phyloP scores from a whole-genome alignment of 2,329 filamentous ascomycete genomes.

The Leptographium flavum region DNA sequence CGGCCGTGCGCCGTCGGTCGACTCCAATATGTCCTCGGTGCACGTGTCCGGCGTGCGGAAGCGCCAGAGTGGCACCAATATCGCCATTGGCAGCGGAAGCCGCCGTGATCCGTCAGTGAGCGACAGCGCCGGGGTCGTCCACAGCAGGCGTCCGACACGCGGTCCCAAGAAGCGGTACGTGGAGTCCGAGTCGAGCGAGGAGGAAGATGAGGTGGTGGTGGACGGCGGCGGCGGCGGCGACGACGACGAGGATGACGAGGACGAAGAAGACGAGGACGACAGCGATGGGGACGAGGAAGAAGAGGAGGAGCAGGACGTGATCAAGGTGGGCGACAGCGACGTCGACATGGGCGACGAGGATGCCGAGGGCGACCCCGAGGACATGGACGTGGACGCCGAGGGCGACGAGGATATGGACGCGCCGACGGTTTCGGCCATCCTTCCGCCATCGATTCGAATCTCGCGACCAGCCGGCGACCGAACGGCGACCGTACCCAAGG shows the following conservation, averaged over 20 bases:
- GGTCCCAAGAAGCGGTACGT: constrained; percentile 46
- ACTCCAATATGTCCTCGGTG: constrained; percentile 14
- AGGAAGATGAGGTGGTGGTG: constrained; percentile 4
- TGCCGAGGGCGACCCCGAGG: constrained; percentile 36
- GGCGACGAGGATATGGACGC: constrained; percentile 20
- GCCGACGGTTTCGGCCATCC: constrained; percentile 17
- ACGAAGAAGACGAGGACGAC: constrained; percentile 27
- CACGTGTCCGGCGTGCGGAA: constrained; percentile 5
- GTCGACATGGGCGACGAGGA: constrained; percentile 27
- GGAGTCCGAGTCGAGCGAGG: constrained; percentile 29
- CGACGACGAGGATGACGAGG: constrained; percentile 21
- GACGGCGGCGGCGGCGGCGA: constrained; percentile 4
- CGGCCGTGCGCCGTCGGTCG: constrained; percentile 26
- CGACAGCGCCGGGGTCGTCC: constrained; percentile 34
- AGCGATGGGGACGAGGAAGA: constrained; percentile 13
- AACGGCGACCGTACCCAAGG: neutral
- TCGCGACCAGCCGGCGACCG: constrained; percentile 21
- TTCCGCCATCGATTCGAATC: constrained; percentile 32
- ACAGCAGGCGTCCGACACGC: constrained; percentile 34
- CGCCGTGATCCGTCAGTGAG: constrained; percentile 25
- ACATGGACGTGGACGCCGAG: constrained; percentile 22
- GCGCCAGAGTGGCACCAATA: constrained; percentile 9
- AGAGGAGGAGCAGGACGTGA: constrained; percentile 15
- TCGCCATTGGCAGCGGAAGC: constrained; percentile 11
- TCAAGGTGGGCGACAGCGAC: constrained; percentile 12